These are phyloP conservation scores for Marasmius oreades DNA, from an alignment of 1,284 basidiomycete species.

Conservation along the genomic window DNA sequence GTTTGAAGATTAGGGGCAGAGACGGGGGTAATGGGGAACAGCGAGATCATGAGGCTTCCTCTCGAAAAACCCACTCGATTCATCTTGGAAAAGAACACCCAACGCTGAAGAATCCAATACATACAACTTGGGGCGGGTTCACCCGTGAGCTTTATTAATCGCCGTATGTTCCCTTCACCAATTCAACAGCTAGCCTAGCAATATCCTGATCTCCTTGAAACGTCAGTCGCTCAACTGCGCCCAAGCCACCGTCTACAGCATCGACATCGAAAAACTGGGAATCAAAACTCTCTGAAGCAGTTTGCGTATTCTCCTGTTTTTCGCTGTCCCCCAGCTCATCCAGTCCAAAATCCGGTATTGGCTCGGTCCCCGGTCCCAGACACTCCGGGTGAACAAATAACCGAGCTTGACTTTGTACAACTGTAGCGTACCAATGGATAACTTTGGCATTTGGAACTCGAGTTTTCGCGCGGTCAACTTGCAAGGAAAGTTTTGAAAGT, in stretches of 20 bases:
- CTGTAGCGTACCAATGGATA: constrained; percentile 45
- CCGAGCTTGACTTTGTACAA: constrained; percentile 14
- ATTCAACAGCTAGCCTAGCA: constrained; percentile 20
- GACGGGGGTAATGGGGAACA: constrained; percentile 1
- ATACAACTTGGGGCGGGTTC: no score
- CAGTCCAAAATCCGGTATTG: not conserved
- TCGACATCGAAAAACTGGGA: constrained; percentile 35
- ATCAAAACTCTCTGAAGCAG: constrained; percentile 36
- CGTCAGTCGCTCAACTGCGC: constrained; percentile 30
- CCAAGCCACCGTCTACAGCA: constrained; percentile 10
- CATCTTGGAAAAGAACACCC: no score
- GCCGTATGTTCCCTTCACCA: constrained; percentile 18
- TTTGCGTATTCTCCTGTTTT: constrained; percentile 37
- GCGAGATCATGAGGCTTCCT: not conserved
- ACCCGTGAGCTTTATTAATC: no score
- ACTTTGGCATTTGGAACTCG: constrained; percentile 30
- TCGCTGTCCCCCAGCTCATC: constrained; percentile 17
- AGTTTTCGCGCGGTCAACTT: constrained; percentile 16
- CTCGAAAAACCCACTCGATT: no score
- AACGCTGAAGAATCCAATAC: no score
- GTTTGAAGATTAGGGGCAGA: constrained; percentile 6
- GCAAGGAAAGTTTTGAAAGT: constrained; percentile 3
- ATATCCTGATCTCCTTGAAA: constrained; percentile 34
- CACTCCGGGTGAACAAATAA: not conserved
- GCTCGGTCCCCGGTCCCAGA: not conserved